A percentile compares a stretch with the other conserved stretches of the same genome.
Evolutionary conservation across 1,284 basidiomycete genomes (phyloP).

Genomic region (Tylopilus orsonianus): DNA sequence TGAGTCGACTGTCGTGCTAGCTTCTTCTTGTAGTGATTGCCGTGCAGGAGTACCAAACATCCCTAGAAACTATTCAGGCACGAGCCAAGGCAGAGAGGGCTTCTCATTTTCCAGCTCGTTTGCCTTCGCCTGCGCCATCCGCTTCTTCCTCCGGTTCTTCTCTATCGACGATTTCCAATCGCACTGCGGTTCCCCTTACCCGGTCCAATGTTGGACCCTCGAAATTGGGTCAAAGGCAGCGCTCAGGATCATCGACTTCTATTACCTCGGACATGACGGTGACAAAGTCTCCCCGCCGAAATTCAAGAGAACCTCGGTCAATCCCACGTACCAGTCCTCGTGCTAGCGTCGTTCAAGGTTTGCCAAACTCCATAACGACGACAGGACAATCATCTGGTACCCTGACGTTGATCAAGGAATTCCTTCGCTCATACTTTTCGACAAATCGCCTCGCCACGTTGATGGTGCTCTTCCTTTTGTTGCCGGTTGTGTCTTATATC

Average conservation of each 20-base stretch:
- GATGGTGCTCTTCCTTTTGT: conserved; percentile 54
- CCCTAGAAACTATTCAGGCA: conserved; percentile 33
- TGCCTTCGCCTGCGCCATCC: conserved; percentile 35
- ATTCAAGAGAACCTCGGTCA: conserved; percentile 6
- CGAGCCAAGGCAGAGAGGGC: conserved; percentile 18
- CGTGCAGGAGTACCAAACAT: conserved; percentile 43
- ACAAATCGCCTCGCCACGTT: conserved; percentile 47
- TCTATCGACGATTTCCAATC: conserved; percentile 56
- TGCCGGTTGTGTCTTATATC: conserved; percentile 61
- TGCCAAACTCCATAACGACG: conserved; percentile 19
- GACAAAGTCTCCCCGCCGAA: conserved; percentile 18
- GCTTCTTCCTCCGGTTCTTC: conserved; percentile 52
- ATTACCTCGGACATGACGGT: conserved; percentile 28
- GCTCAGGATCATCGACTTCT: conserved; percentile 26
- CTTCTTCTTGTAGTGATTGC: conserved; percentile 8
- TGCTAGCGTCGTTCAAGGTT: conserved; percentile 29
- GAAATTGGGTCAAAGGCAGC: conserved; percentile 23
- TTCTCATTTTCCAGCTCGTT: conserved; percentile 20
- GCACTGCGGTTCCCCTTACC: conserved; percentile 50
- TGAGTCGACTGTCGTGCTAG: conserved; percentile 34
- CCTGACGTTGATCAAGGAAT: conserved; percentile 47
- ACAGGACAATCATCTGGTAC: conserved; percentile 41
- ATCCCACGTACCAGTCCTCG: conserved; percentile 16
- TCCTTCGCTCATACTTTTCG: conserved; percentile 47
- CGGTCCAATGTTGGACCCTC: conserved; percentile 13